Evolutionary conservation across 768 basidiomycete genomes (phyloP).

Genomic region (Lactarius akahatsu): DNA sequence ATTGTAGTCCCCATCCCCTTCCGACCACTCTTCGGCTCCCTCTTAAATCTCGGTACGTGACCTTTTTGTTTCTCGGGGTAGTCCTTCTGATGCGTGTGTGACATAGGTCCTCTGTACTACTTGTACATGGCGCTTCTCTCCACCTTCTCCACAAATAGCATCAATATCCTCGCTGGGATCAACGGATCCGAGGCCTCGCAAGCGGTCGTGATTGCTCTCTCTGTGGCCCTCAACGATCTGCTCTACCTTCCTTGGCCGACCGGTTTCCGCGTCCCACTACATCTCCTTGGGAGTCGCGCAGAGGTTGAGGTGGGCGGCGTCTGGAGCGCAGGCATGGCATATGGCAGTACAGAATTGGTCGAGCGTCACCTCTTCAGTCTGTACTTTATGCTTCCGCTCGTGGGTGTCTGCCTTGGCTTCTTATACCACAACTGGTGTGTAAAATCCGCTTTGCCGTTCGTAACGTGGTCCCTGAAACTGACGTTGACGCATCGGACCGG

Average conservation of each 20-base stretch:
- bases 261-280: conserved; percentile 67
- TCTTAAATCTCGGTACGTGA: conserved; percentile 82
- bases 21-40: conserved; percentile 65
- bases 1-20: conserved; percentile 90
- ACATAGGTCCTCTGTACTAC: conserved; percentile 88
- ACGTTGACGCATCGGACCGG: conserved; percentile 6
- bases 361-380: conserved; percentile 93
- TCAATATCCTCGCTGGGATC: conserved; percentile 97
- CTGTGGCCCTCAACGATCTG: conserved; percentile 88
- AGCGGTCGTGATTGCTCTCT: conserved; percentile 87
- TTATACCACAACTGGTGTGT: conserved; percentile 95
- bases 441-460: not conserved
- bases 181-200: conserved; percentile 96
- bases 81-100: conserved; percentile 11
- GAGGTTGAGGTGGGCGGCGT: conserved; percentile 76
- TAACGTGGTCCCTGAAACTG: not conserved
- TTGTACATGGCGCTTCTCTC: conserved; percentile 94
- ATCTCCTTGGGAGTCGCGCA: conserved; percentile 62
- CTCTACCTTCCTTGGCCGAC: conserved; percentile 91
- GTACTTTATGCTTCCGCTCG: conserved; percentile 95
- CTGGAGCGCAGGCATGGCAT: conserved; percentile 81
- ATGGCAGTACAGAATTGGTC: conserved; percentile 83
- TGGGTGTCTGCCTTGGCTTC: conserved; percentile 87
- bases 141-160: conserved; percentile 95
- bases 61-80: not conserved